Evolutionary conservation across 345 rosid species (phyloP), one percentile per base, ranked within the genome.

Genomic region (Bruguiera gymnorhiza): DNA sequence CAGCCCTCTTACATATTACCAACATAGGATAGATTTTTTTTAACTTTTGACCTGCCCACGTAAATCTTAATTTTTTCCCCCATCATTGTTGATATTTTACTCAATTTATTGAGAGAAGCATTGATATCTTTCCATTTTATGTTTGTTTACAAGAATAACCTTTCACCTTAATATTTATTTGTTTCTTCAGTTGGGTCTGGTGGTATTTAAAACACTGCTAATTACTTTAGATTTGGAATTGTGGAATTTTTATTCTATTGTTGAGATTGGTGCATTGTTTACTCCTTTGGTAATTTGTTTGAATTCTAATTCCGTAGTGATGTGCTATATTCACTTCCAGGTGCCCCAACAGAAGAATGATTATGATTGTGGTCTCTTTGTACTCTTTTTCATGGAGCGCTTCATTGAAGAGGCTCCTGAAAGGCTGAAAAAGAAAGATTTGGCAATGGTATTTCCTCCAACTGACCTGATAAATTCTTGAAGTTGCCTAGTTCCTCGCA

Each of bases 261-360:
- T 8, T 32, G 59, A 34, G 27, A 6, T 56, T 24, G 53, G 19
- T n/a, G 5, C 7, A 60, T 60, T n/a, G 31, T 21, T 43, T 34
- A 34, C 9, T 34, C 37, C 10, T 34, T 32, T 6, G 36, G 36
- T 32, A 32, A 2, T 27, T 20, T 21, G 8, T 63, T 13, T 69
- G 58, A 69, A 30, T 56, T 21, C 61, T 59, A 24, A 37, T 29
- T 31, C 27, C 58, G 34, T 39, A 21, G n/a, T 11, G 23, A 48
- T 43, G 58, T 29, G 46, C 26, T 32, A 29, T 19, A 26, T 59
- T 70, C 30, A 19, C 58, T 57, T 31, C 60, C 87, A 95, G 98
- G 99, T 95, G 70, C 99, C 99, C 26, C 98, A 95, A 67, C 99
- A 95, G 61, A 85, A 81, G 66, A 95, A 95, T 73, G 99, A 95